phyloP scores from a whole-genome alignment of 2,329 filamentous ascomycete genomes.

The Penicillium sp. region DNA sequence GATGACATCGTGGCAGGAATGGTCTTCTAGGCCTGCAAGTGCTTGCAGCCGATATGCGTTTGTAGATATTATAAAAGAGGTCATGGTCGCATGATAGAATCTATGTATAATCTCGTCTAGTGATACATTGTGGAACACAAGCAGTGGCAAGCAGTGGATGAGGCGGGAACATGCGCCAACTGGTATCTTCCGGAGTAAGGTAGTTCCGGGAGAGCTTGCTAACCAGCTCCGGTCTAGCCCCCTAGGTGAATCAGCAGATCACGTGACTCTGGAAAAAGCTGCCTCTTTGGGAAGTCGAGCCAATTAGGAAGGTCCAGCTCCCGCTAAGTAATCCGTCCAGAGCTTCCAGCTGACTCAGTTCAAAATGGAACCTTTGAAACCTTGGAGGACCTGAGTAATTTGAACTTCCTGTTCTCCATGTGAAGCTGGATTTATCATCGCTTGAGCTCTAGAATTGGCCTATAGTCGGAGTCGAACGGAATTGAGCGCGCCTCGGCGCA shows the following conservation, averaged over 20 bases:
- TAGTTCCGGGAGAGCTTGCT: no score
- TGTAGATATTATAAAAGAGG: no score
- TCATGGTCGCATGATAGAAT: no score
- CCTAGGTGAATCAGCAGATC: neutral
- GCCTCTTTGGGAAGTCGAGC: neutral
- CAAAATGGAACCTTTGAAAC: neutral
- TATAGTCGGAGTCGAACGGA: neutral
- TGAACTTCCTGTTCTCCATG: no score
- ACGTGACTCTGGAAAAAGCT: neutral
- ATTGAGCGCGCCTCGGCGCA: neutral
- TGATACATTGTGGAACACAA: no score
- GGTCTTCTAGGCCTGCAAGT: no score
- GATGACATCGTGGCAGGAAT: no score
- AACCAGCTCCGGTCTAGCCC: neutral
- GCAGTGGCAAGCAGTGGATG: no score
- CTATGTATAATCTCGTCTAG: no score
- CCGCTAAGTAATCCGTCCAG: neutral
- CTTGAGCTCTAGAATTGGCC: neutral
- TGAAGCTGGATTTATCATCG: neutral
- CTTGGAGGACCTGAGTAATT: neutral
- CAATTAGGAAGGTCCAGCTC: neutral
- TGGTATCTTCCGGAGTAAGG: no score
- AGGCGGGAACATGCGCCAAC: no score
- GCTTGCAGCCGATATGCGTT: no score
- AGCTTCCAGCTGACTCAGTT: neutral